A percentile compares a stretch with the other conserved stretches of the same genome.
Evolutionary conservation across 176 grass and related monocot genomes (phyloP).

Genomic region (Rhynchospora tenuis): DNA sequence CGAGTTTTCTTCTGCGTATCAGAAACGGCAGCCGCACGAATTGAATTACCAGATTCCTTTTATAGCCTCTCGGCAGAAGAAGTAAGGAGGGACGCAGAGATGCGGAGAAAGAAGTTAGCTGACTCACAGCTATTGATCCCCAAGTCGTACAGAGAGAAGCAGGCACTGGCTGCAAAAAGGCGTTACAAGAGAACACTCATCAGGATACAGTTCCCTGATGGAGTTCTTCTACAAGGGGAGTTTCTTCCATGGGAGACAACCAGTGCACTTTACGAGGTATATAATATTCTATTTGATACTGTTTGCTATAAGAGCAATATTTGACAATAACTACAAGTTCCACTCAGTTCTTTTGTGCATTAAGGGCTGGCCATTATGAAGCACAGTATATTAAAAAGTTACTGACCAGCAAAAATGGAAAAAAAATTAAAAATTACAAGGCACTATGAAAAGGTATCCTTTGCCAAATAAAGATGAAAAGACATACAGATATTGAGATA

Average conservation of each 20-base stretch:
- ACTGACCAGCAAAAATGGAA: background rate
- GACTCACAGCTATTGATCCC: conserved; percentile 79
- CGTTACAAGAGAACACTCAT: conserved; percentile 64
- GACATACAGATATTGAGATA: background rate
- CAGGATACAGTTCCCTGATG: conserved; percentile 87
- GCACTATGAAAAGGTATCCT: background rate
- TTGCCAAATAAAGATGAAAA: background rate
- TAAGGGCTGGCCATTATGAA: background rate
- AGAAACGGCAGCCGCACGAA: conserved; percentile 47
- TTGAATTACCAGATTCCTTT: conserved; percentile 79
- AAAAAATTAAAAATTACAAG: background rate
- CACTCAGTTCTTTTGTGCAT: conserved; percentile 3
- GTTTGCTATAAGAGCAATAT: background rate
- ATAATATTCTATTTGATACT: background rate
- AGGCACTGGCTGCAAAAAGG: conserved; percentile 54
- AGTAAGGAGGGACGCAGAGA: conserved; percentile 64
- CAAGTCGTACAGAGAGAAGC: conserved; percentile 89
- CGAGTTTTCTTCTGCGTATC: conserved; percentile 61
- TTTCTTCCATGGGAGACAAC: conserved; percentile 78
- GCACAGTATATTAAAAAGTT: background rate
- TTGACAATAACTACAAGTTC: background rate
- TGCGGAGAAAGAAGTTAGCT: conserved; percentile 73
- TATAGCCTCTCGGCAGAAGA: conserved; percentile 57
- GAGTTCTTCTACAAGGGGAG: conserved; percentile 73
- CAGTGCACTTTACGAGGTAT: conserved; percentile 69